phyloP scores from a whole-genome alignment of 1,139 yeast species.

The Pichia sp. region DNA sequence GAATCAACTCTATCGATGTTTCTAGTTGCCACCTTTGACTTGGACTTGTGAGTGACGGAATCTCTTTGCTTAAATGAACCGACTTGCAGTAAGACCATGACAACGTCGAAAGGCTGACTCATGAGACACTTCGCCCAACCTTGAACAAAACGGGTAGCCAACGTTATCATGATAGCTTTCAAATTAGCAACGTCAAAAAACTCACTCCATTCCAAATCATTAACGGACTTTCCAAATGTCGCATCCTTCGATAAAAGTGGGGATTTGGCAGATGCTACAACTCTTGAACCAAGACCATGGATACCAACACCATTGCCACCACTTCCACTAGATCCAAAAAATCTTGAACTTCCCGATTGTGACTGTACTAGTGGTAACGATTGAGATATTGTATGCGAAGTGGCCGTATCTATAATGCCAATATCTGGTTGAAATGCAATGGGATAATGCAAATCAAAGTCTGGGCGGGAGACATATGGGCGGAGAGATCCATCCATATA shows the following conservation, averaged over 20 bases:
- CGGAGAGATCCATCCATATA: conserved; percentile 21
- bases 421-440: conserved; percentile 26
- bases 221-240: conserved; percentile 16
- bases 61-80: conserved; percentile 41
- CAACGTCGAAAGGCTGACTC: conserved; percentile 86
- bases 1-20: no score
- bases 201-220: conserved; percentile 61
- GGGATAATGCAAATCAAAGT: conserved; percentile 27
- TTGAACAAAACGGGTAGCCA: conserved; percentile 54
- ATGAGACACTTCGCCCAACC: conserved; percentile 61
- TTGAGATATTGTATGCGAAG: conserved; percentile 26
- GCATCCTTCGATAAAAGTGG: conserved; percentile 5
- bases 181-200: conserved; percentile 55
- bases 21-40: no score
- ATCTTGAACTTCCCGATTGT: conserved; percentile 8
- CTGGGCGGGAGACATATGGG: conserved; percentile 25
- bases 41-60: no score
- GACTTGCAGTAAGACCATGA: conserved; percentile 71
- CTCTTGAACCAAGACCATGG: conserved; percentile 13
- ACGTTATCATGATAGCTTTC: conserved; percentile 44
- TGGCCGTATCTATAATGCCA: conserved; percentile 27
- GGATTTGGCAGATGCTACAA: conserved; percentile 7
- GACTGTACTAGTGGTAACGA: conserved; percentile 23
- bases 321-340: not conserved
- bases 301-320: conserved; percentile 11